Percentiles rank a stretch among this genome's conserved stretches.
These are phyloP conservation scores for Arabis alpina DNA, from an alignment of 345 rosid species.

Conservation along the genomic window DNA sequence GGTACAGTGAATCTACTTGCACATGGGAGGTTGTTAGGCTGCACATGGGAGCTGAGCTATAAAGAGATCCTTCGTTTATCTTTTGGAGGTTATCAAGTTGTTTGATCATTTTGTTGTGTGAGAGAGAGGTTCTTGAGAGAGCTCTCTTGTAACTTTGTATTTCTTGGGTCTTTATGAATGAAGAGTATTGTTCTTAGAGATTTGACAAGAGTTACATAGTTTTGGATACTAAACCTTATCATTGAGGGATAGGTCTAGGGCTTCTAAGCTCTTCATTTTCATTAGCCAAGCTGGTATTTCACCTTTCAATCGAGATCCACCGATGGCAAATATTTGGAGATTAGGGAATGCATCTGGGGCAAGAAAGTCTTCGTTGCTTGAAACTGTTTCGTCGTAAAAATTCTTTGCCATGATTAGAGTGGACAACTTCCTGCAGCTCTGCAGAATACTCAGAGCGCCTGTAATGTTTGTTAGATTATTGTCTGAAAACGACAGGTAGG, in stretches of 20 bases:
- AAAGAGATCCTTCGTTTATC: too few species aligned
- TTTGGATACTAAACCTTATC: too few species aligned
- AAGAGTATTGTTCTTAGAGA: too few species aligned
- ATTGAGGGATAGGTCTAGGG: slow-evolving; percentile 66
- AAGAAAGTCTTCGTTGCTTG: slow-evolving; percentile 42
- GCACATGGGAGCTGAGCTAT: too few species aligned
- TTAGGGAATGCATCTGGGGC: slow-evolving; percentile 56
- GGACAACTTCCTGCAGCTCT: slow-evolving; percentile 64
- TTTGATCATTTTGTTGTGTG: too few species aligned
- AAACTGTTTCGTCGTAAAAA: slow-evolving; percentile 54
- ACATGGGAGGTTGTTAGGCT: too few species aligned
- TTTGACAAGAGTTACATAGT: too few species aligned
- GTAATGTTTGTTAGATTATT: slow-evolving; percentile 63
- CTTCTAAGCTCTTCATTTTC: slow-evolving; percentile 53
- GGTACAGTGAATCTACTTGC: too few species aligned
- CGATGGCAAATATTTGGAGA: slow-evolving; percentile 62
- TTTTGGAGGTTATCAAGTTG: too few species aligned
- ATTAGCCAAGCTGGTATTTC: slow-evolving; percentile 72
- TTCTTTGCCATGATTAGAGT: slow-evolving; percentile 62
- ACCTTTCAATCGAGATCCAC: slow-evolving; percentile 65
- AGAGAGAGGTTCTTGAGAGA: too few species aligned
- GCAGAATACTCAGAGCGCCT: slow-evolving; percentile 63
- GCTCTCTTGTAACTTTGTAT: too few species aligned
- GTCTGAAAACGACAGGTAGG: slow-evolving; percentile 65
- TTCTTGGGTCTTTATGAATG: too few species aligned